Evolutionary conservation across 208 protist genomes (phyloP), one percentile per base, ranked within the genome.

Genomic region (Trypanosoma theileri): DNA sequence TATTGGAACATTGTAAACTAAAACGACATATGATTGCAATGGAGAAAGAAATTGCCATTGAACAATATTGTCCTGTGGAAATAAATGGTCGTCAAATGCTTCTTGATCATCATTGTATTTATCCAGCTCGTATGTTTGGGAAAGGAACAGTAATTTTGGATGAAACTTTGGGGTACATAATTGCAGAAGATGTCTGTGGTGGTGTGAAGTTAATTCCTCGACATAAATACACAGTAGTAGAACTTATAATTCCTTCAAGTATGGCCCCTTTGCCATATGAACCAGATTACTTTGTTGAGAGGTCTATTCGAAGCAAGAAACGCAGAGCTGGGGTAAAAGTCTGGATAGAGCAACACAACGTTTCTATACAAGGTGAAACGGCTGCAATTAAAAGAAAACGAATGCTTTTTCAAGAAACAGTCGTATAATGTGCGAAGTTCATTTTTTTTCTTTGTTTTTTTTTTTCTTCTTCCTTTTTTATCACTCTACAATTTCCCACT

Each of bases 31-130:
- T 95, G 17, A 58, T 81, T 41, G 26, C n/a, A 41, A 65, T 86
- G 48, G 77, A 75, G 21, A 73, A 79, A 21, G 51, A 64, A 22
- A 53, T 56, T 26, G 22, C 71, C 12, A 73, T 74, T 16, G 44
- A 73, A n/a, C 69, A 89, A 31, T 91, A 83, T 75, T 92, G 80
- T 58, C 82, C 81, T 26, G 83, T 92, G 3, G 77, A 86, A 48
- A 54, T 96, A 17, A 66, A 93, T 69, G 85, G 84, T 24, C 74
- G 79, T 16, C 71, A 71, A 31, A 81, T 92, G 69, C 81, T 93
- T 58, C 67, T 96, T 17, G 85, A 92, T 59, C 86, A 93, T 59
- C 85, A 93, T 63, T 90, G 81, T 73, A 28, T 96, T 22, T 93
- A 92, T 70, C 87, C 88, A 4, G 52, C 51, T 9, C 62, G 66